Evolutionary conservation across 78 protist genomes (phyloP).

Genomic region (Bodo saltans): DNA sequence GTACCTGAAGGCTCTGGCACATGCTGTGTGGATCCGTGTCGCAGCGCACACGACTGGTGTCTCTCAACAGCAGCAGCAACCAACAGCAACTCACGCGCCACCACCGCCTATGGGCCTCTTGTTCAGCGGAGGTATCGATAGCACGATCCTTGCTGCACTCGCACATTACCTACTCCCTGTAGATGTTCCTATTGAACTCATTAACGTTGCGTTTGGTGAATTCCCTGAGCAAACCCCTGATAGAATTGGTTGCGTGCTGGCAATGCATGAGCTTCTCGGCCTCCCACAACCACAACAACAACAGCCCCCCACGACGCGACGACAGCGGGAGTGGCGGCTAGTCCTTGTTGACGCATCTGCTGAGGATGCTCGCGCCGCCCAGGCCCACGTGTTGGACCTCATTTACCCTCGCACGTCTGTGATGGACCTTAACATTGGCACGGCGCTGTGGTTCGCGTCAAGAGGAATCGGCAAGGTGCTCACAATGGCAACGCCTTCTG

Average conservation of each 20-base stretch:
- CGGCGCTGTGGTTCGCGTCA: conserved; percentile 74
- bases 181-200: conserved; percentile 59
- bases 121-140: conserved; percentile 72
- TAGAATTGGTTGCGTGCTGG: conserved; percentile 34
- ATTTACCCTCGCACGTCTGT: conserved; percentile 46
- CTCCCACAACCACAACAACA: conserved; percentile 11
- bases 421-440: conserved; percentile 82
- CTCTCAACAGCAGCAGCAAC: background rate
- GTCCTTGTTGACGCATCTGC: conserved; percentile 46
- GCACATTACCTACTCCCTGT: conserved; percentile 24
- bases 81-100: background rate
- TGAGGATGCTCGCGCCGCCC: background rate
- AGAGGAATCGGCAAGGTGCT: conserved; percentile 51
- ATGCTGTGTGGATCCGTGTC: background rate
- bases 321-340: too few species aligned
- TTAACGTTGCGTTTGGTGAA: conserved; percentile 70
- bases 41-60: background rate
- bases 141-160: conserved; percentile 61
- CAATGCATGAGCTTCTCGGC: conserved; percentile 33
- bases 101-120: conserved; percentile 41
- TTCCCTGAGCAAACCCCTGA: conserved; percentile 44
- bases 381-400: conserved; percentile 15
- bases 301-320: too few species aligned
- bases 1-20: background rate
- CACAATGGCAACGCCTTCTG: too few species aligned